phyloP scores from a whole-genome alignment of 2,329 filamentous ascomycete genomes.

The Botrytis elliptica region DNA sequence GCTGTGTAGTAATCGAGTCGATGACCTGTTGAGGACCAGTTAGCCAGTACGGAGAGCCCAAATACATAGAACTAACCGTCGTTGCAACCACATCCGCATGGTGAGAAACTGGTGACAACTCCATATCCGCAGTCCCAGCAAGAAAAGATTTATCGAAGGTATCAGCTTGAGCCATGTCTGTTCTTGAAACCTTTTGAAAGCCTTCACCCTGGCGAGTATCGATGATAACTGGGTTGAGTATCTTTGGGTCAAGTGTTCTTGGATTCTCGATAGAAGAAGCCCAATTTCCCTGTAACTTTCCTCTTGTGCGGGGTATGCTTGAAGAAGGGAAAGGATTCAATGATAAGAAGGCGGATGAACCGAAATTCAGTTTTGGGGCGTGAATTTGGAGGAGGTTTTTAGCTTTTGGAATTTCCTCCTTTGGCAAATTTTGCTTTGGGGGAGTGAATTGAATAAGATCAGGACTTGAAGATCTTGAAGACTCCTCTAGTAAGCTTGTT shows the following conservation, averaged over 20 bases:
- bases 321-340: slow-evolving; percentile 3
- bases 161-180: neutral
- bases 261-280: neutral
- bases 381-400: neutral
- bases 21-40: neutral
- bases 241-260: neutral
- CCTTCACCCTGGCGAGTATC: neutral
- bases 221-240: neutral
- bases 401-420: neutral
- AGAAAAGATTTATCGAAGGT: neutral
- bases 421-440: neutral
- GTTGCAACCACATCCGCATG: neutral
- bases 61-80: neutral
- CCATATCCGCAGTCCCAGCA: neutral
- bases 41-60: neutral
- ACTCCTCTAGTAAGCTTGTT: neutral
- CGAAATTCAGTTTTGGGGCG: neutral
- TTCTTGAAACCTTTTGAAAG: neutral
- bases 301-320: neutral
- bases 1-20: neutral
- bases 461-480: neutral
- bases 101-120: neutral
- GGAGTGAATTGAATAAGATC: slow-evolving; percentile 14
- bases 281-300: neutral
- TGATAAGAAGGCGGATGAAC: neutral